Percentiles rank a stretch among this genome's conserved stretches.
phyloP scores from a whole-genome alignment of 2,329 filamentous ascomycete species.

The Cyphellophora europaea region DNA sequence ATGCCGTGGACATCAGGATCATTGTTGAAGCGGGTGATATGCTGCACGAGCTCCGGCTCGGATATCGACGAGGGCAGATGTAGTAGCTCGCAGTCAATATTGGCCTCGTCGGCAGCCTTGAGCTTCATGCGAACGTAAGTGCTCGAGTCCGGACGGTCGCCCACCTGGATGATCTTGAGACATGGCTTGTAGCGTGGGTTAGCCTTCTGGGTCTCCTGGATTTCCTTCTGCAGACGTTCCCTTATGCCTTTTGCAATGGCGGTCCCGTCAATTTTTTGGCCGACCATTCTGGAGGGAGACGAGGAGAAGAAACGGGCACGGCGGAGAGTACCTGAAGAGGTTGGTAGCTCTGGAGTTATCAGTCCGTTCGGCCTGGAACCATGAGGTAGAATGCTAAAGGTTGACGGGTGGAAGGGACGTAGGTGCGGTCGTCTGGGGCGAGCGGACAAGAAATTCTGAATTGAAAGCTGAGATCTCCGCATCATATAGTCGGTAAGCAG shows the following conservation, averaged over 20 bases:
- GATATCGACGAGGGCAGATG: conserved; percentile 73
- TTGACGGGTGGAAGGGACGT: no score
- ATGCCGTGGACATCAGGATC: conserved; percentile 81
- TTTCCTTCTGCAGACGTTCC: conserved; percentile 69
- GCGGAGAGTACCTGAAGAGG: no score
- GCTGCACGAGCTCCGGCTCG: conserved; percentile 76
- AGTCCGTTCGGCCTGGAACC: no score
- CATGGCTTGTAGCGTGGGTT: conserved; percentile 85
- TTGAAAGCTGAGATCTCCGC: no score
- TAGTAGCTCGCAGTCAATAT: conserved; percentile 78
- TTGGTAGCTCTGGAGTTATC: no score
- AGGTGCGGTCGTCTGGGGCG: no score
- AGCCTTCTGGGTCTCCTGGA: conserved; percentile 66
- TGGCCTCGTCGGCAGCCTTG: conserved; percentile 92
- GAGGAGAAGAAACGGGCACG: conserved; percentile 1
- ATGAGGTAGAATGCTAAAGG: no score
- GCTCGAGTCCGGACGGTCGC: conserved; percentile 83
- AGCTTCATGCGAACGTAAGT: conserved; percentile 99
- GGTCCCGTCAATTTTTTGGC: conserved; percentile 88
- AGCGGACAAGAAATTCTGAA: no score
- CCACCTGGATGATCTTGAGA: conserved; percentile 94
- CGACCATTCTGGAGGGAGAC: conserved; percentile 55
- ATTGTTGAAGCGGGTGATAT: conserved; percentile 75
- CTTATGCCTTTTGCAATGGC: conserved; percentile 89
- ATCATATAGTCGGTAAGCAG: no score